A percentile compares a stretch with the other conserved stretches of the same genome.
Evolutionary conservation across 1,139 yeast species (phyloP).

Genomic region (Geotrichum restrictum): DNA sequence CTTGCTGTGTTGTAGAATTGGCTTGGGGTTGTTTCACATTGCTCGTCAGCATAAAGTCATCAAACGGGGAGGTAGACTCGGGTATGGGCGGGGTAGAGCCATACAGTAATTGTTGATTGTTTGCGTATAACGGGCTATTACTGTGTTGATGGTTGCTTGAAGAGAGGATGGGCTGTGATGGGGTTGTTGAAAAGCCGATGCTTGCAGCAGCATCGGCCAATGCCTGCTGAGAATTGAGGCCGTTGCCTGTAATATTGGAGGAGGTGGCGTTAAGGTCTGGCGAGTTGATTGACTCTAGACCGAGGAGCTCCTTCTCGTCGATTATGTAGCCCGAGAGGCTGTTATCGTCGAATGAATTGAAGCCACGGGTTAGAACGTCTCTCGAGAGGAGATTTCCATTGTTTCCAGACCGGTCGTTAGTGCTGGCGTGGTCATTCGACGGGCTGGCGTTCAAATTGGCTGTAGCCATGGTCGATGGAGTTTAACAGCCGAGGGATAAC

Average conservation of each 20-base stretch:
- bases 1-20: constrained; percentile 19
- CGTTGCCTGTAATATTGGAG: background rate
- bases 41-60: constrained; percentile 29
- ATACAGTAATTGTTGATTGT: background rate
- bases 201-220: constrained; percentile 3
- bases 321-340: constrained; percentile 30
- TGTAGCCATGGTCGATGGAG: constrained; percentile 30
- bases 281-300: constrained; percentile 29
- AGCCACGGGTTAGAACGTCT: constrained; percentile 31
- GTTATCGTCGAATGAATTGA: constrained; percentile 32
- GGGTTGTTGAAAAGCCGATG: constrained; percentile 15
- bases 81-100: constrained; percentile 34
- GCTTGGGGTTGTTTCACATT: constrained; percentile 7
- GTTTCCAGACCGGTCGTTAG: constrained; percentile 5
- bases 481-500: background rate
- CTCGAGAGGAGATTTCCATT: constrained; percentile 27
- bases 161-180: constrained; percentile 11
- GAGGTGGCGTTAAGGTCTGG: constrained; percentile 24
- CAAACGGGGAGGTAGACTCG: constrained; percentile 35
- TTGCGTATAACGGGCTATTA: background rate
- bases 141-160: background rate
- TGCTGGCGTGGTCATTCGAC: constrained; percentile 23
- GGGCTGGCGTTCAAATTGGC: constrained; percentile 34
- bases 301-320: constrained; percentile 35
- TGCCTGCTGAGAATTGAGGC: background rate